A percentile compares a stretch with the other conserved stretches of the same genome.
phyloP scores from a whole-genome alignment of 768 basidiomycete genomes.

The Terana coerulea region DNA sequence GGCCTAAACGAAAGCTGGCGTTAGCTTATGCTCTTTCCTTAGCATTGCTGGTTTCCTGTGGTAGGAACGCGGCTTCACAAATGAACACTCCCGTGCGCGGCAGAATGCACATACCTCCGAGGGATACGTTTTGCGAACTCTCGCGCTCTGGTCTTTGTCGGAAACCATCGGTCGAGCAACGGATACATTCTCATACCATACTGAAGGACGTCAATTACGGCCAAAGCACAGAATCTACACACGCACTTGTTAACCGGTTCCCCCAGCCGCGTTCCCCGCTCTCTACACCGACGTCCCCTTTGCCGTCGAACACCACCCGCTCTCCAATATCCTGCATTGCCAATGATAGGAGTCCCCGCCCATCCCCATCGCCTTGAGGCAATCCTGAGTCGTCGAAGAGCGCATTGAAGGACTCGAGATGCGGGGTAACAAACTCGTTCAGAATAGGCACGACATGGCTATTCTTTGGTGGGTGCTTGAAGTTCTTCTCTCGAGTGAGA shows the following conservation, averaged over 20 bases:
- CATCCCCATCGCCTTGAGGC: slow-evolving; percentile 68
- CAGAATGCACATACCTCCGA: slow-evolving; percentile 61
- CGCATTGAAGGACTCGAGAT: slow-evolving; percentile 95
- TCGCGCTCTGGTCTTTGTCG: slow-evolving; percentile 72
- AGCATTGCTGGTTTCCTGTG: no score
- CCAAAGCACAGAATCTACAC: slow-evolving; percentile 7
- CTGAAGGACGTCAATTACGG: slow-evolving; percentile 38
- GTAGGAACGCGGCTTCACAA: neutral
- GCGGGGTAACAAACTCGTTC: slow-evolving; percentile 90
- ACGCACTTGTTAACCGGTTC: slow-evolving; percentile 82
- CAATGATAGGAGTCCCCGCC: slow-evolving; percentile 72
- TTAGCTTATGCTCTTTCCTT: no score
- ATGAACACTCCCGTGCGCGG: neutral
- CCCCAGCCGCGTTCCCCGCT: slow-evolving; percentile 62
- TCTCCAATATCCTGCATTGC: slow-evolving; percentile 83
- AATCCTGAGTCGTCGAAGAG: slow-evolving; percentile 92
- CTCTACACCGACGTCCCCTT: slow-evolving; percentile 47
- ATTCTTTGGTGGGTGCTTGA: slow-evolving; percentile 68
- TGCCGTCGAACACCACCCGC: slow-evolving; percentile 90
- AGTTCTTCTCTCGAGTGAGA: slow-evolving; percentile 70
- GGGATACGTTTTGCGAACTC: slow-evolving; percentile 80
- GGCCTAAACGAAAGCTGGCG: slow-evolving; percentile 47
- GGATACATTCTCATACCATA: slow-evolving; percentile 85
- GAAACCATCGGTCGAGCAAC: slow-evolving; percentile 84
- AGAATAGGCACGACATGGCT: slow-evolving; percentile 74